Evolutionary conservation across 2,329 filamentous ascomycete genomes (phyloP), one percentile per base, ranked within the genome.

Genomic region (Parastagonospora nodorum): DNA sequence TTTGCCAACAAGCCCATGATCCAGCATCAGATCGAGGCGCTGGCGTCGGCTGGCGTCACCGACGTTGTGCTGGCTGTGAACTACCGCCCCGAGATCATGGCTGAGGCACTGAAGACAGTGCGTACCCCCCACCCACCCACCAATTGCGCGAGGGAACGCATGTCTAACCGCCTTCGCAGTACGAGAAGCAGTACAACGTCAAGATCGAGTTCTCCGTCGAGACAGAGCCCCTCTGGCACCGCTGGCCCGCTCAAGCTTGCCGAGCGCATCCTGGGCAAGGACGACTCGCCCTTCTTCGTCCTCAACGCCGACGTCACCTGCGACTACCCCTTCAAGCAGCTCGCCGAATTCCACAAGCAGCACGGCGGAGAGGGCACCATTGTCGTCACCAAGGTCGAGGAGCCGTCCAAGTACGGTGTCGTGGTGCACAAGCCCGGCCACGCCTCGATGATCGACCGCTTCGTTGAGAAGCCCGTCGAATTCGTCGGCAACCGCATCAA

Each of bases 1-100:
- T 99, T 99, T 73, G 92, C 86, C 73, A 99, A 99, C 84, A 93
- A 94, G 80, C 94, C 92, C 74, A 99, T 99, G 93, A 97, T 99
- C 77, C 84, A 95, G 71, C 93, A 97, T 79, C 93, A 99, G 80
- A 90, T 99, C 68, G 92, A 97, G 80, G 92, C 91, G 62, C 84
- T 99, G 64, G 93, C 94, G 64, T 88, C 87, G 53, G 93, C 92
- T 51, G 93, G 93, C 75, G 94, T 97, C 61, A 97, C 91, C 57
- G 92, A 97, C 80, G 96, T 99, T 70, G 93, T 99, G 48, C 86
- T 99, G 51, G 93, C 94, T 56, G 94, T 99, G 77, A 99, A 99
- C 84, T 99, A 99, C 83, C 87, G 93, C 64, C 93, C 93, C 36
- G 94, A 99, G 83, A 86, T 97, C 65, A 97, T 99, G 94, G 92